Evolutionary conservation across 306 rosid genomes (phyloP).

Genomic region (Fragaria iinumae): DNA sequence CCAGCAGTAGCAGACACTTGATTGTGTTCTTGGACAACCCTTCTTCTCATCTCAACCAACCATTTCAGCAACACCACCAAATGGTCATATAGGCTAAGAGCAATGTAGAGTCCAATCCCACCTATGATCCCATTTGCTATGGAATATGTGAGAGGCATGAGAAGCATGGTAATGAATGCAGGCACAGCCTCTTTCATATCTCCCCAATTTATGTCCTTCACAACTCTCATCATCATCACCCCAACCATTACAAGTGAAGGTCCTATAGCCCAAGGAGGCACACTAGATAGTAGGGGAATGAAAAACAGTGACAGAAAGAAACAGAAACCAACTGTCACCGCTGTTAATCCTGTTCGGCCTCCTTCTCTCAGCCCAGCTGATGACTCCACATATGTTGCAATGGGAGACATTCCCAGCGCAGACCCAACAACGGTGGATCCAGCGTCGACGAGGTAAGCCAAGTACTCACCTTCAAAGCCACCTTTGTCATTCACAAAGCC

Average conservation of each 20-base stretch:
- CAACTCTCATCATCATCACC: slow-evolving; percentile 95
- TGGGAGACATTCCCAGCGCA: slow-evolving; percentile 60
- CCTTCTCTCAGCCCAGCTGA: slow-evolving; percentile 86
- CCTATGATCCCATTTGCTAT: slow-evolving; percentile 83
- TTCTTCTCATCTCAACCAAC: slow-evolving; percentile 59
- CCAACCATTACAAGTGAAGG: slow-evolving; percentile 91
- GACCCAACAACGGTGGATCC: slow-evolving; percentile 68
- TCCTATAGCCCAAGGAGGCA: slow-evolving; percentile 96
- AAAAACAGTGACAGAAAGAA: slow-evolving; percentile 73
- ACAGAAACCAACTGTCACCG: slow-evolving; percentile 58
- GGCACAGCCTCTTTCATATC: slow-evolving; percentile 67
- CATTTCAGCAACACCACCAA: slow-evolving; percentile 34
- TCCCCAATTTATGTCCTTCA: slow-evolving; percentile 80
- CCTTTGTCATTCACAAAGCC: slow-evolving; percentile 67
- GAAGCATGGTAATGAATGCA: slow-evolving; percentile 71
- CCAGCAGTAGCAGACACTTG: slow-evolving; percentile 72
- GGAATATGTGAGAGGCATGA: slow-evolving; percentile 92
- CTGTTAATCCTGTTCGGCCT: slow-evolving; percentile 82
- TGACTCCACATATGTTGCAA: slow-evolving; percentile 77
- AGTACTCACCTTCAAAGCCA: slow-evolving; percentile 80
- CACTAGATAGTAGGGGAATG: slow-evolving; percentile 70
- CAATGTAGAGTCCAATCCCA: slow-evolving; percentile 74
- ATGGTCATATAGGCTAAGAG: slow-evolving; percentile 60
- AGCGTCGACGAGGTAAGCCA: slow-evolving; percentile 83
- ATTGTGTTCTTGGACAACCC: slow-evolving; percentile 63